These are phyloP conservation scores for Physcia stellaris DNA, from an alignment of 495 filamentous ascomycete genomes.

Conservation along the genomic window DNA sequence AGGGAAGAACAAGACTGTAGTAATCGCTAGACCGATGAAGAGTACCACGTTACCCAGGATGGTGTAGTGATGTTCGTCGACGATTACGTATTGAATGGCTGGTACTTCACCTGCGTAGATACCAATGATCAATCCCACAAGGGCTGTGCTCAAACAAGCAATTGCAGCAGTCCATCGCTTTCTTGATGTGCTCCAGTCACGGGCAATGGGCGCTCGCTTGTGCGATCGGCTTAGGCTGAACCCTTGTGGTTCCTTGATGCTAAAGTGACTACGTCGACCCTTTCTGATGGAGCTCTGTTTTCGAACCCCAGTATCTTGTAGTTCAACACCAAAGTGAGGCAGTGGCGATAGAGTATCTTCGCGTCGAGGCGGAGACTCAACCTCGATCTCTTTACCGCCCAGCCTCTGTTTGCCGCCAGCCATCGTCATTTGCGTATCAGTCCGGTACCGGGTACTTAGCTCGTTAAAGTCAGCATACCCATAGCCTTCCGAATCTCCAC, in stretches of 20 bases:
- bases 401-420: no score
- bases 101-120: constrained; percentile 65
- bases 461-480: no score
- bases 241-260: constrained; percentile 21
- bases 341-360: constrained; percentile 13
- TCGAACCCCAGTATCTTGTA: constrained; percentile 4
- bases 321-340: no score
- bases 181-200: constrained; percentile 48
- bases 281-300: constrained; percentile 3
- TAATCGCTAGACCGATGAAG: constrained; percentile 51
- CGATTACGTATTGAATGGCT: constrained; percentile 59
- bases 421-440: no score
- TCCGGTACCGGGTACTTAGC: no score
- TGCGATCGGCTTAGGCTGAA: constrained; percentile 42
- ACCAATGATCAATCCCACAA: constrained; percentile 55
- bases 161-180: constrained; percentile 55
- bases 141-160: constrained; percentile 54
- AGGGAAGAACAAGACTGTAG: constrained; percentile 58
- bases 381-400: no score
- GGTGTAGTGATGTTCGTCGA: constrained; percentile 46
- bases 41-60: constrained; percentile 62
- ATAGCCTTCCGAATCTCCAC: no score
- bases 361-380: neutral
- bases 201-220: constrained; percentile 35
- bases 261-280: constrained; percentile 17